These are phyloP conservation scores for Colletotrichum orbiculare DNA, from an alignment of 2,329 filamentous ascomycete species.

Conservation along the genomic window DNA sequence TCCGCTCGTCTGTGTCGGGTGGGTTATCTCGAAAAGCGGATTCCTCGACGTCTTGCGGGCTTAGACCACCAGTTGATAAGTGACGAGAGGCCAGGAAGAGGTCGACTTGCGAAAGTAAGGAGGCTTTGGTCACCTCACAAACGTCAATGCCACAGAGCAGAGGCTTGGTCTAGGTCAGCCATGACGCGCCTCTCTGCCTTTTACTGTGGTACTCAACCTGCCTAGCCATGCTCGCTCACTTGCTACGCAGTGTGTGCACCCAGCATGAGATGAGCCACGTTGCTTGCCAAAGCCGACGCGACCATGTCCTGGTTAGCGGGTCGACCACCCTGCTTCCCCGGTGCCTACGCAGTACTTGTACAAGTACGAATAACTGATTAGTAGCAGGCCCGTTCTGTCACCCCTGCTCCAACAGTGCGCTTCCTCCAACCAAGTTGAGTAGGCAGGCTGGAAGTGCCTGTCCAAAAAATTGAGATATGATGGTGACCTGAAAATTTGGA, in stretches of 20 bases:
- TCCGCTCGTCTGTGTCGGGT: not conserved
- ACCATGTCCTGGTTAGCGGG: slow-evolving; percentile 32
- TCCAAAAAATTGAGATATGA: slow-evolving; percentile 32
- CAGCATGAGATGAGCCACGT: slow-evolving; percentile 21
- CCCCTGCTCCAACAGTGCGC: slow-evolving; percentile 18
- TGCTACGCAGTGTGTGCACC: not conserved
- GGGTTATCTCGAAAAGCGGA: slow-evolving; percentile 1
- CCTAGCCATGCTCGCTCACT: slow-evolving; percentile 3
- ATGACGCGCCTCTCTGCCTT: slow-evolving; percentile 28
- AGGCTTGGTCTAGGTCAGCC: not conserved
- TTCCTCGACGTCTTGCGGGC: slow-evolving; percentile 1
- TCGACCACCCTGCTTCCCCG: slow-evolving; percentile 34
- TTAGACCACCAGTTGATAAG: slow-evolving; percentile 27
- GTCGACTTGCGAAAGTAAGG: slow-evolving; percentile 27
- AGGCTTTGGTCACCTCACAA: slow-evolving; percentile 3
- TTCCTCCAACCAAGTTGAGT: slow-evolving; percentile 25
- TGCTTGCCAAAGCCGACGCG: slow-evolving; percentile 26
- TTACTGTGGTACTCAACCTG: slow-evolving; percentile 11
- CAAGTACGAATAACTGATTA: too few species aligned
- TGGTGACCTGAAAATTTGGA: slow-evolving; percentile 22
- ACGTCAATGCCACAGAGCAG: not conserved
- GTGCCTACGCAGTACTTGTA: not conserved
- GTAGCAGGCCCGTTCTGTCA: slow-evolving; percentile 28
- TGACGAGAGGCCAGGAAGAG: slow-evolving; percentile 16
- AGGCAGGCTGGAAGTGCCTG: slow-evolving; percentile 4